These are phyloP conservation scores for Diaporthe longicolla DNA, from an alignment of 2,329 filamentous ascomycete genomes.

Conservation along the genomic window DNA sequence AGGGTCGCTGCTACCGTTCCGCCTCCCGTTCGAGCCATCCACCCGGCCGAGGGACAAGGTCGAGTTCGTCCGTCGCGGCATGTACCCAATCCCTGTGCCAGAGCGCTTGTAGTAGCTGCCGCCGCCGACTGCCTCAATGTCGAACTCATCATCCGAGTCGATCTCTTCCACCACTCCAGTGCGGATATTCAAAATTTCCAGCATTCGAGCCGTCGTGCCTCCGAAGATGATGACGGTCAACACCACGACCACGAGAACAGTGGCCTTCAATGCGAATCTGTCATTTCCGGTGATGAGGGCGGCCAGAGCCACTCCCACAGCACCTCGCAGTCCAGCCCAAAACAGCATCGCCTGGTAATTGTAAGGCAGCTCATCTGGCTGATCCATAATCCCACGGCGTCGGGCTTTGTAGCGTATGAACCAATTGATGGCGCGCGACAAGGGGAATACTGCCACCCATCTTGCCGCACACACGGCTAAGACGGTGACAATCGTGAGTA, in stretches of 20 bases:
- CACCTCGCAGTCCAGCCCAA: conserved; percentile 95
- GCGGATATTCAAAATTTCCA: conserved; percentile 96
- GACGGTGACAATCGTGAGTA: conserved; percentile 94
- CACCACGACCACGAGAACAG: conserved; percentile 97
- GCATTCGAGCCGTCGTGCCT: conserved; percentile 95
- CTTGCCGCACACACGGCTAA: conserved; percentile 92
- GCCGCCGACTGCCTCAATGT: conserved; percentile 84
- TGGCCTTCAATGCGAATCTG: conserved; percentile 86
- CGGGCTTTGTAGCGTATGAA: conserved; percentile 89
- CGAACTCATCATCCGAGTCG: conserved; percentile 98
- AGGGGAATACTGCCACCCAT: conserved; percentile 94
- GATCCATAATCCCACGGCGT: conserved; percentile 78
- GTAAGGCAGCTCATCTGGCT: conserved; percentile 89
- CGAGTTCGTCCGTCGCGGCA: conserved; percentile 75
- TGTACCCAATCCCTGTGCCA: conserved; percentile 83
- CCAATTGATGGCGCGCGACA: conserved; percentile 92
- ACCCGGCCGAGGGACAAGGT: conserved; percentile 70
- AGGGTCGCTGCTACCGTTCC: conserved; percentile 49
- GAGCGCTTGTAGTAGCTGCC: conserved; percentile 86
- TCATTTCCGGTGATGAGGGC: conserved; percentile 89
- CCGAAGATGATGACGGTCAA: conserved; percentile 99
- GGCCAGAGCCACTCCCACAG: conserved; percentile 94
- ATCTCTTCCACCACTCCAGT: conserved; percentile 97
- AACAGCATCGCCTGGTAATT: conserved; percentile 99
- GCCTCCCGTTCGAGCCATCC: conserved; percentile 49